Conservation (phyloP, 371 early-diverging fungal species). For the Apophysomyces ossiformis region DNA sequence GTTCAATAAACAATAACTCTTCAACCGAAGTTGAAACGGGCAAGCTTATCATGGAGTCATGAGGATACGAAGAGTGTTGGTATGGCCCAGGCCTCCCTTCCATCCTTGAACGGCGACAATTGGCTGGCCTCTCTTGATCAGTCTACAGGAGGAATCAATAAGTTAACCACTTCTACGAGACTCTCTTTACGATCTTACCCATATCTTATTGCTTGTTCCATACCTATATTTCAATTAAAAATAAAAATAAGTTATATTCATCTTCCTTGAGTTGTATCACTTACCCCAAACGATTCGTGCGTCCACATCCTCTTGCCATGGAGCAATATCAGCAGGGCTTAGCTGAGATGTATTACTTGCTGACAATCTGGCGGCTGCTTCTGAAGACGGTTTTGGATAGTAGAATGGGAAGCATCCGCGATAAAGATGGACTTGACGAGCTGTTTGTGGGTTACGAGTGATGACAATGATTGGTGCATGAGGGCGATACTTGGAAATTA, state of each 20-base stretch:
- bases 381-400: slow-evolving; percentile 66
- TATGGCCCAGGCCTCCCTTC: slow-evolving; percentile 80
- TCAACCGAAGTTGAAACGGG: too few relatives aligned
- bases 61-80: slow-evolving; percentile 84
- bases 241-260: not conserved
- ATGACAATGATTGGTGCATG: slow-evolving; percentile 91
- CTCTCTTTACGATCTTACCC: slow-evolving; percentile 25
- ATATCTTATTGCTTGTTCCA: slow-evolving; percentile 62
- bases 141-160: not conserved
- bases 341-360: slow-evolving; percentile 28
- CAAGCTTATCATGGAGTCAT: slow-evolving; percentile 33
- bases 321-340: slow-evolving; percentile 44
- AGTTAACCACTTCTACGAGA: not conserved
- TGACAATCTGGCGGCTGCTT: slow-evolving; percentile 23
- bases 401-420: slow-evolving; percentile 93
- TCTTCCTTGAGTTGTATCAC: not conserved
- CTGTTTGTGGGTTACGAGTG: slow-evolving; percentile 82
- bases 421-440: slow-evolving; percentile 88
- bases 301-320: slow-evolving; percentile 91
- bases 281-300: slow-evolving; percentile 77
- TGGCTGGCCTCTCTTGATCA: slow-evolving; percentile 60
- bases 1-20: too few relatives aligned
- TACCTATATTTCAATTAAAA: slow-evolving; percentile 11
- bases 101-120: slow-evolving; percentile 84
- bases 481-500: slow-evolving; percentile 96